These are phyloP conservation scores for Leersia perrieri DNA, from an alignment of 176 grass and related monocot species.

Conservation along the genomic window DNA sequence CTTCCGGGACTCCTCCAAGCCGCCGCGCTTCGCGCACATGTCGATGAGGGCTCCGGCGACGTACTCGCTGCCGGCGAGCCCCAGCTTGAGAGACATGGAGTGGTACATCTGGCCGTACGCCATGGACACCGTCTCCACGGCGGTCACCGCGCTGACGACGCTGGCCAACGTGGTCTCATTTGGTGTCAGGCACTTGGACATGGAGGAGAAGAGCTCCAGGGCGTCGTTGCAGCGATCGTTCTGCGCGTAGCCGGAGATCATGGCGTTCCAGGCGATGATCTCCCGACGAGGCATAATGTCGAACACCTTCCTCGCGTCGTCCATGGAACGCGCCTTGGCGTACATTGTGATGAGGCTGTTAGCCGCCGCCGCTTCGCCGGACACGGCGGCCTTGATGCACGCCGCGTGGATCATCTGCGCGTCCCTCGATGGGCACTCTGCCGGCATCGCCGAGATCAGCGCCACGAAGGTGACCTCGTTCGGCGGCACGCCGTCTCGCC, in stretches of 20 bases:
- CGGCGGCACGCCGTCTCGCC: slow-evolving; percentile 44
- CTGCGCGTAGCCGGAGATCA: slow-evolving; percentile 78
- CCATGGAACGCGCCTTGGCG: slow-evolving; percentile 49
- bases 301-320: slow-evolving; percentile 57
- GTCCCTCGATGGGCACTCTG: slow-evolving; percentile 29
- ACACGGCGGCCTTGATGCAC: slow-evolving; percentile 53
- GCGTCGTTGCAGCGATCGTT: slow-evolving; percentile 60
- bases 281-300: slow-evolving; percentile 35
- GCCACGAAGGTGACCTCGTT: slow-evolving; percentile 91
- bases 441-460: slow-evolving; percentile 55
- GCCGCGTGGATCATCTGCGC: slow-evolving; percentile 65
- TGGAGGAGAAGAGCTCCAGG: slow-evolving; percentile 53
- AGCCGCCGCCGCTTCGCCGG: slow-evolving; percentile 38
- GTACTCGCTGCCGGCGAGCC: slow-evolving; percentile 48
- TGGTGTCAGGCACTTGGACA: slow-evolving; percentile 51
- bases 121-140: slow-evolving; percentile 53
- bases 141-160: slow-evolving; percentile 63
- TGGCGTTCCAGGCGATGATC: slow-evolving; percentile 79
- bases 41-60: slow-evolving; percentile 77
- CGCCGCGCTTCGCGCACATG: slow-evolving; percentile 86
- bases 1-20: slow-evolving; percentile 55
- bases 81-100: slow-evolving; percentile 46
- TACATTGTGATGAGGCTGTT: slow-evolving; percentile 97
- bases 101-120: slow-evolving; percentile 70
- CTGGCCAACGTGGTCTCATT: slow-evolving; percentile 76